phyloP scores from a whole-genome alignment of 2,329 filamentous ascomycete species.

The Colletotrichum aenigma region DNA sequence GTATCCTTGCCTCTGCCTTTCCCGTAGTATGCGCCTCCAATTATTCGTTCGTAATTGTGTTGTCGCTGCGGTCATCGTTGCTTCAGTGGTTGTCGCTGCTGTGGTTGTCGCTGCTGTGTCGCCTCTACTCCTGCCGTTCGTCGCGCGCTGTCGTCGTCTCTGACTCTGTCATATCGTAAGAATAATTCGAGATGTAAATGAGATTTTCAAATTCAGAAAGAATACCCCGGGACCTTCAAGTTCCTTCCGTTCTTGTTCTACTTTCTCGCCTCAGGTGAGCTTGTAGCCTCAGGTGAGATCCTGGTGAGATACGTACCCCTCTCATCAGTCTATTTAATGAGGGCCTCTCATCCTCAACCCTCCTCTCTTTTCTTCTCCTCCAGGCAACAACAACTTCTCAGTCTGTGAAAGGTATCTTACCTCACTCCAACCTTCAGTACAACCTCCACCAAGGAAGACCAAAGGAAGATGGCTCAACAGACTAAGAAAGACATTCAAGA shows the following conservation, averaged over 20 bases:
- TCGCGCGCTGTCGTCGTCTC: neutral
- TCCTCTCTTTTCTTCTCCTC: neutral
- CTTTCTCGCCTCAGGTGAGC: neutral
- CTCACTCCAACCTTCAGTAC: neutral
- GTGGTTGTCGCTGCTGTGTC: neutral
- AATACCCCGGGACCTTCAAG: neutral
- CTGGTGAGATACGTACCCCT: neutral
- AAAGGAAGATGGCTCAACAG: neutral
- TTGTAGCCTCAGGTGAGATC: neutral
- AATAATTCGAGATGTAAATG: neutral
- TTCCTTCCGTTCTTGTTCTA: neutral
- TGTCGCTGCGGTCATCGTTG: neutral
- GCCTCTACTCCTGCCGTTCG: neutral
- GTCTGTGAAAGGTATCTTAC: neutral
- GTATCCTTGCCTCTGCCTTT: neutral
- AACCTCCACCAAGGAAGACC: neutral
- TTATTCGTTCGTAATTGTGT: neutral
- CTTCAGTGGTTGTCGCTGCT: no score
- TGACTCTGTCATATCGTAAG: neutral
- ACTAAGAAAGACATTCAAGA: neutral
- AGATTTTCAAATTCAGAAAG: neutral
- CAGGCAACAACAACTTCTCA: neutral
- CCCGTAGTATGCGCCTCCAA: neutral
- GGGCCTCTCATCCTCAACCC: neutral
- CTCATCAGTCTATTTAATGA: neutral